phyloP scores from a whole-genome alignment of 2,329 filamentous ascomycete genomes.

The Xylariomycetidae sp. region DNA sequence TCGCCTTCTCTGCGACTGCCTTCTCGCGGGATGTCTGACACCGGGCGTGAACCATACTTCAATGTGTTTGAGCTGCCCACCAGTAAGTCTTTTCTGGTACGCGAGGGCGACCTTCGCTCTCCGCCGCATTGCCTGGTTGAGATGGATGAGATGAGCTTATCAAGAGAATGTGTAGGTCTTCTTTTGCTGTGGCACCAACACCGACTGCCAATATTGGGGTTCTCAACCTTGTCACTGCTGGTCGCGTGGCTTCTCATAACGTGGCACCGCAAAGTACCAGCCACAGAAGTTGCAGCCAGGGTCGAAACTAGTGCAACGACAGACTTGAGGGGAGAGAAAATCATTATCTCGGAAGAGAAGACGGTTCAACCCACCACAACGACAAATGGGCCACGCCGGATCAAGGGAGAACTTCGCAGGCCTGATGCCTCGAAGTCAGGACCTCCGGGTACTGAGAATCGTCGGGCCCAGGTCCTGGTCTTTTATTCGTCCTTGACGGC shows the following conservation, averaged over 20 bases:
- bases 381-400: conserved; percentile 40
- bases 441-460: conserved; percentile 23
- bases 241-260: conserved; percentile 19
- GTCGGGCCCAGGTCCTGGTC: conserved; percentile 64
- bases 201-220: conserved; percentile 37
- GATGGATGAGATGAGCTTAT: no score
- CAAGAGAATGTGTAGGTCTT: no score
- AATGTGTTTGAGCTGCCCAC: no score
- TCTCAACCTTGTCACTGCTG: conserved; percentile 30
- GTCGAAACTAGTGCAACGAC: no score
- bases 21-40: no score
- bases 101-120: no score
- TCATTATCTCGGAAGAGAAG: conserved; percentile 11
- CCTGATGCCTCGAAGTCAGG: conserved; percentile 27
- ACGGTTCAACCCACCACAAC: conserved; percentile 5
- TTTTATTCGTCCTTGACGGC: conserved; percentile 90
- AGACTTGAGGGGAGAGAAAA: no score
- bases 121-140: no score
- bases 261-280: background rate
- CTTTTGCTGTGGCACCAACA: conserved; percentile 45
- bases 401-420: conserved; percentile 37
- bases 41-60: no score
- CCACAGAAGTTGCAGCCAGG: background rate
- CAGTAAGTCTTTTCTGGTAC: no score
- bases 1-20: no score